These are phyloP conservation scores for Pleurotus citrinopileatus DNA, from an alignment of 768 basidiomycete genomes.

Conservation along the genomic window DNA sequence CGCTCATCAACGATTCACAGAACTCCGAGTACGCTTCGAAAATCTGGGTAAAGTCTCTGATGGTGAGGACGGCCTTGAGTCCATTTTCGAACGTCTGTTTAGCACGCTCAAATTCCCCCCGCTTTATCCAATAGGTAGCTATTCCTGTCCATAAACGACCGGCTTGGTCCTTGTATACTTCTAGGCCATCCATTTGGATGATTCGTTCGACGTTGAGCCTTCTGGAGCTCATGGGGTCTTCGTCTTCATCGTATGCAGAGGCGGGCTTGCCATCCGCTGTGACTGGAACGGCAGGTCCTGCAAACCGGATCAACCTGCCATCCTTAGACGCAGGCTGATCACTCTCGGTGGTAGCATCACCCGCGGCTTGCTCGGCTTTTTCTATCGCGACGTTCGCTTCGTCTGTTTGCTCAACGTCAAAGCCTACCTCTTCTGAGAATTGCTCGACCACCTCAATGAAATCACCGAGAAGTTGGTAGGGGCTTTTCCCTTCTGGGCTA, in stretches of 20 bases:
- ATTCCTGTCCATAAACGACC: slow-evolving; percentile 95
- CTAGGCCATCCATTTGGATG: slow-evolving; percentile 81
- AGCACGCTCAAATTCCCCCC: slow-evolving; percentile 91
- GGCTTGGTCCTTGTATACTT: slow-evolving; percentile 93
- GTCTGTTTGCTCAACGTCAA: slow-evolving; percentile 76
- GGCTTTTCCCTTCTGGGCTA: slow-evolving; percentile 91
- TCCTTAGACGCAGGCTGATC: slow-evolving; percentile 44
- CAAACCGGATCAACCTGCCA: slow-evolving; percentile 69
- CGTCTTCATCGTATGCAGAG: slow-evolving; percentile 71
- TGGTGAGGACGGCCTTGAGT: slow-evolving; percentile 79
- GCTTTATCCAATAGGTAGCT: slow-evolving; percentile 98
- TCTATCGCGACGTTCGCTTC: slow-evolving; percentile 50
- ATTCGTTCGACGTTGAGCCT: slow-evolving; percentile 87
- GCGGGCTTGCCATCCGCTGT: slow-evolving; percentile 47
- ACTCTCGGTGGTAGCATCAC: slow-evolving; percentile 22
- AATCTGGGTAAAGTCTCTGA: slow-evolving; percentile 96
- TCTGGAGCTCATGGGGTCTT: slow-evolving; percentile 66
- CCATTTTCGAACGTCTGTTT: slow-evolving; percentile 88
- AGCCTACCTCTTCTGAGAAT: slow-evolving; percentile 88
- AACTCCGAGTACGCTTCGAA: slow-evolving; percentile 98
- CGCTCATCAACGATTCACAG: slow-evolving; percentile 83
- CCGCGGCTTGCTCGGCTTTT: slow-evolving; percentile 31
- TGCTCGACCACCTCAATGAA: slow-evolving; percentile 91
- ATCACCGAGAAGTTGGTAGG: slow-evolving; percentile 90
- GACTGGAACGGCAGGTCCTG: slow-evolving; percentile 58